Conservation (phyloP, 257 asterid genomes). For the Fraxinus pennsylvanica region DNA sequence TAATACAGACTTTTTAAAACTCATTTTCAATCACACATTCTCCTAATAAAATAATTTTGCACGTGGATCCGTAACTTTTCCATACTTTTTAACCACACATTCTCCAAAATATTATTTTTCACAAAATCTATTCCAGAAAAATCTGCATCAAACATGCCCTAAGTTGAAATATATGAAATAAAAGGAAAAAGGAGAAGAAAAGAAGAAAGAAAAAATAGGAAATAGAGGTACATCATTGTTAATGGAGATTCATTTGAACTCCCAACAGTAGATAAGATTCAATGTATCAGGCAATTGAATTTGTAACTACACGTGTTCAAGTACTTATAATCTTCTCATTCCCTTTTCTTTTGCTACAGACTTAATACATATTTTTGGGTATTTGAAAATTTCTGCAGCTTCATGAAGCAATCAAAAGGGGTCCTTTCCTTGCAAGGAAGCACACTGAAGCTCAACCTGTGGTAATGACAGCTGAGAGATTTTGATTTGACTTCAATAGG, state of each 20-base stretch:
- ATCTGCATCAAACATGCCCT: neutral
- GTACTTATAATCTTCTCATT: no score
- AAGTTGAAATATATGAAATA: neutral
- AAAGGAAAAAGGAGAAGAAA: neutral
- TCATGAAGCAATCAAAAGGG: slow-evolving; percentile 78
- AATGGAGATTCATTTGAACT: neutral
- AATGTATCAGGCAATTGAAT: neutral
- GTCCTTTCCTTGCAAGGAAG: slow-evolving; percentile 71
- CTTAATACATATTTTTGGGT: neutral
- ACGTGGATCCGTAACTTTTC: no score
- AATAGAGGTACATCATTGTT: neutral
- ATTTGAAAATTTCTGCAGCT: slow-evolving; percentile 49
- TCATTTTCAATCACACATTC: no score
- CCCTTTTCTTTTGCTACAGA: no score
- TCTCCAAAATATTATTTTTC: no score
- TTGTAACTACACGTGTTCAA: neutral
- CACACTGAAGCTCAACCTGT: slow-evolving; percentile 75
- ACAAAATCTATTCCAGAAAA: no score
- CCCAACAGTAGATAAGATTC: neutral
- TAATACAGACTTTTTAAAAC: no score
- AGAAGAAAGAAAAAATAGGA: neutral
- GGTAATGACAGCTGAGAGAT: slow-evolving; percentile 80
- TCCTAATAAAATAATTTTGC: no score
- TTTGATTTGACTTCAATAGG: slow-evolving; percentile 31
- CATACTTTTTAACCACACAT: no score